A percentile compares a stretch with the other conserved stretches of the same genome.
These are phyloP conservation scores for Yamadazyma blattariae DNA, from an alignment of 1,139 yeast genomes.

Conservation along the genomic window DNA sequence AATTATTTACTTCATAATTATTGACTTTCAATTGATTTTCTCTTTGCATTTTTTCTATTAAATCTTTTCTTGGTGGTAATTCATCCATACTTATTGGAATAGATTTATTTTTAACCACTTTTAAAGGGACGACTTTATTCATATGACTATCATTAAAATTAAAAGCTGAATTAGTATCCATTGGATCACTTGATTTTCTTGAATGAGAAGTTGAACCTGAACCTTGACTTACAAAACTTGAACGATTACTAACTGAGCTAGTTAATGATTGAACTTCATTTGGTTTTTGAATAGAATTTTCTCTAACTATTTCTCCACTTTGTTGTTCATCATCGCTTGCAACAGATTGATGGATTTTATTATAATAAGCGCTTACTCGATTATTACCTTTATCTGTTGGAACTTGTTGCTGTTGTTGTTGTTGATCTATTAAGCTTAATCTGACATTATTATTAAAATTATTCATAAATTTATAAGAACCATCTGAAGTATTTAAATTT, in stretches of 20 bases:
- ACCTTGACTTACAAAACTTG: slow-evolving; percentile 21
- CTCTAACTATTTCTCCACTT: slow-evolving; percentile 12
- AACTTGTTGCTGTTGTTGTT: neutral
- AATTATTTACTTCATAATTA: neutral
- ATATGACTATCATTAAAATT: slow-evolving; percentile 6
- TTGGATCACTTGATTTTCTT: slow-evolving; percentile 2
- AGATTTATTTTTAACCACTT: slow-evolving; percentile 16
- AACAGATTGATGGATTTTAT: slow-evolving; percentile 20
- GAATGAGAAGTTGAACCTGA: slow-evolving; percentile 4
- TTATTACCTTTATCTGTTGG: slow-evolving; percentile 1
- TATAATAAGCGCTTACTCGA: slow-evolving; percentile 33
- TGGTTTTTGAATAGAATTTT: slow-evolving; percentile 6
- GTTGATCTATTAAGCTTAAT: slow-evolving; percentile 4
- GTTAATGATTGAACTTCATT: slow-evolving; percentile 16
- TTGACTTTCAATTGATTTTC: slow-evolving; percentile 5
- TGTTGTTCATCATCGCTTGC: slow-evolving; percentile 12
- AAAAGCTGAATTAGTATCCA: slow-evolving; percentile 10
- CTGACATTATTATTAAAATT: slow-evolving; percentile 39
- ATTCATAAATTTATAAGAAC: slow-evolving; percentile 40
- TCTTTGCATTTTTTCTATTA: slow-evolving; percentile 17
- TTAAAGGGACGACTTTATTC: slow-evolving; percentile 16
- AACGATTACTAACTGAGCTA: slow-evolving; percentile 26
- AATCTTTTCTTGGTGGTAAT: slow-evolving; percentile 32
- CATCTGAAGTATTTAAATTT: slow-evolving; percentile 29
- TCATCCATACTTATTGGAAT: slow-evolving; percentile 16